phyloP scores from a whole-genome alignment of 495 filamentous ascomycete species.

The Saxispiralis lemnorum region DNA sequence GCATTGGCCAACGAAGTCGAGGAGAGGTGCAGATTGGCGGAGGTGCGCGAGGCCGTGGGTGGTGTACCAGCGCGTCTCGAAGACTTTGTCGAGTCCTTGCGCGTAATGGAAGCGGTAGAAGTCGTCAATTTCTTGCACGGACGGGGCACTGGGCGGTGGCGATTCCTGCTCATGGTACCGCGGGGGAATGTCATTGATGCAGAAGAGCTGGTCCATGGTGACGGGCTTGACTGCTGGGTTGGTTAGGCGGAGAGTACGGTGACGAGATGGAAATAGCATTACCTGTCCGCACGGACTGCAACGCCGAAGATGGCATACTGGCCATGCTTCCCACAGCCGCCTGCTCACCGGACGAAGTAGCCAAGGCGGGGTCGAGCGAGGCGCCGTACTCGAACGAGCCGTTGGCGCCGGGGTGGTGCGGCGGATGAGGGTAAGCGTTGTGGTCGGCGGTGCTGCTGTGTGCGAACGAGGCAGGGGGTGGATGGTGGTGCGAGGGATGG shows the following conservation, averaged over 20 bases:
- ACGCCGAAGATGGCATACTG: constrained; percentile 12
- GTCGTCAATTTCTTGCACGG: constrained; percentile 50
- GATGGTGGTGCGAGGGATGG: too few species aligned
- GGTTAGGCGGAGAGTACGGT: too few species aligned
- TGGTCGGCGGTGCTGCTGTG: not conserved
- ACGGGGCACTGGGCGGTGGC: constrained; percentile 37
- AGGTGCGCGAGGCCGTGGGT: constrained; percentile 35
- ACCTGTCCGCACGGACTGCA: constrained; percentile 7
- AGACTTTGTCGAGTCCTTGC: constrained; percentile 56
- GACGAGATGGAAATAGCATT: not conserved
- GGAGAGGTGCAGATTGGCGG: constrained; percentile 25
- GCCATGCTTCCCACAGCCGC: too few species aligned
- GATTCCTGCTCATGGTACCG: constrained; percentile 27
- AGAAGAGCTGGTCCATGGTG: constrained; percentile 39
- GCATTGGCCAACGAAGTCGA: constrained; percentile 11
- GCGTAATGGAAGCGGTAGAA: constrained; percentile 63
- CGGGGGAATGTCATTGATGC: constrained; percentile 44
- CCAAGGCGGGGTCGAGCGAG: constrained; percentile 55
- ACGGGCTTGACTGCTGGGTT: constrained; percentile 1
- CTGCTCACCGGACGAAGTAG: too few species aligned
- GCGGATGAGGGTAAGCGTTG: not conserved
- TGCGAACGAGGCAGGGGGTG: too few species aligned
- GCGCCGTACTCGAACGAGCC: constrained; percentile 41
- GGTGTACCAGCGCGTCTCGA: constrained; percentile 73
- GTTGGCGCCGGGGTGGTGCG: not conserved